These are phyloP conservation scores for Hevea brasiliensis DNA, from an alignment of 345 rosid genomes.

Conservation along the genomic window DNA sequence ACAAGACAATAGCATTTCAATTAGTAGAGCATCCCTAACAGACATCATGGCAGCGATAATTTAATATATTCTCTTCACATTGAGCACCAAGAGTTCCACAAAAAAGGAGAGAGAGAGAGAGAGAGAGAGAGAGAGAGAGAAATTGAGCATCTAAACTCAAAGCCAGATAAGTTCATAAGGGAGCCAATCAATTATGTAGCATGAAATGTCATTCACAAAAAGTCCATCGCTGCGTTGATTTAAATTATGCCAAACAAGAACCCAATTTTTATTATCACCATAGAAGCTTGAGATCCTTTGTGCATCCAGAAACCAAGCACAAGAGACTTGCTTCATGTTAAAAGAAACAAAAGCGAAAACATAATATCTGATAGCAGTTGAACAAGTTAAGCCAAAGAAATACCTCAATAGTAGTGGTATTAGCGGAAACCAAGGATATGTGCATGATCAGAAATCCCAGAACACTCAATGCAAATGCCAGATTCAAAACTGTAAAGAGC, in stretches of 20 bases:
- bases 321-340: not conserved
- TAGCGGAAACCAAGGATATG: conserved; percentile 71
- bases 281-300: not conserved
- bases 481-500: conserved; percentile 68
- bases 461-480: conserved; percentile 94
- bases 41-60: not conserved
- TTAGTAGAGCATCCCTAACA: conserved; percentile 8
- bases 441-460: conserved; percentile 96
- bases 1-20: conserved; percentile 18
- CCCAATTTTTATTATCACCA: not conserved
- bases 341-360: not conserved
- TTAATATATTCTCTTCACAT: not conserved
- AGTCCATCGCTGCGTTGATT: not conserved
- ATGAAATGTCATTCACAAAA: not conserved
- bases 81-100: not conserved
- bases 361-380: not conserved
- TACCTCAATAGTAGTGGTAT: conserved; percentile 98
- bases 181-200: not conserved
- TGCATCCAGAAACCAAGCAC: not conserved
- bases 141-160: not conserved
- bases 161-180: not conserved
- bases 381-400: conserved; percentile 7
- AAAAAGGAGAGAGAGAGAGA: too few relatives aligned
- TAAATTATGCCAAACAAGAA: not conserved
- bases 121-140: too few relatives aligned